Percentiles rank a stretch among this genome's conserved stretches.
Evolutionary conservation across 1,284 basidiomycete genomes (phyloP).

Genomic region (Sporisorium iseilematis-ciliati): DNA sequence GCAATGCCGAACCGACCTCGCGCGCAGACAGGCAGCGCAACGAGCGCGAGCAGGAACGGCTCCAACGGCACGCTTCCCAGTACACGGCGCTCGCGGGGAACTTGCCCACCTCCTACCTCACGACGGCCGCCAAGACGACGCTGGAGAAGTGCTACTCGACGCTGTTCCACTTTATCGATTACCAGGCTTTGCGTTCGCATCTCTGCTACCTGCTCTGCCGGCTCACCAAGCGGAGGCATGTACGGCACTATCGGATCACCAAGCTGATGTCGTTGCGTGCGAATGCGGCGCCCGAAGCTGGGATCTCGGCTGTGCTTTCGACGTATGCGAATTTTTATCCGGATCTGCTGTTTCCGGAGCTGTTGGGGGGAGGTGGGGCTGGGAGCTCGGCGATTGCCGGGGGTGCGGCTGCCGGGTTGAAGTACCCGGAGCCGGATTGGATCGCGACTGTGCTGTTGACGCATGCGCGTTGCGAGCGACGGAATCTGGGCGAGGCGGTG

Average conservation of each 20-base stretch:
- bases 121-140: conserved; percentile 28
- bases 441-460: conserved; percentile 32
- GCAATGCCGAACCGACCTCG: not conserved
- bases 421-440: conserved; percentile 53
- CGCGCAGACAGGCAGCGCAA: conserved; percentile 17
- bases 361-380: conserved; percentile 32
- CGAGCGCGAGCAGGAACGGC: conserved; percentile 27
- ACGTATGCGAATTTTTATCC: conserved; percentile 58
- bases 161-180: conserved; percentile 59
- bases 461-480: conserved; percentile 36
- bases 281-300: conserved; percentile 36
- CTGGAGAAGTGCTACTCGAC: conserved; percentile 51
- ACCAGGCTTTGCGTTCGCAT: conserved; percentile 46
- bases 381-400: conserved; percentile 33
- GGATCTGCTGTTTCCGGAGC: conserved; percentile 54
- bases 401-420: conserved; percentile 31
- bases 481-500: conserved; percentile 26
- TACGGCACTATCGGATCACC: conserved; percentile 55
- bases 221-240: conserved; percentile 47
- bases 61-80: conserved; percentile 32
- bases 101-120: conserved; percentile 51
- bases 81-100: conserved; percentile 28
- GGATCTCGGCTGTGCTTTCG: conserved; percentile 47
- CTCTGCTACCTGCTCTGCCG: conserved; percentile 55
- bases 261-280: conserved; percentile 51